Conservation (phyloP, 2,329 filamentous ascomycete genomes). For the Microdochium nivale region DNA sequence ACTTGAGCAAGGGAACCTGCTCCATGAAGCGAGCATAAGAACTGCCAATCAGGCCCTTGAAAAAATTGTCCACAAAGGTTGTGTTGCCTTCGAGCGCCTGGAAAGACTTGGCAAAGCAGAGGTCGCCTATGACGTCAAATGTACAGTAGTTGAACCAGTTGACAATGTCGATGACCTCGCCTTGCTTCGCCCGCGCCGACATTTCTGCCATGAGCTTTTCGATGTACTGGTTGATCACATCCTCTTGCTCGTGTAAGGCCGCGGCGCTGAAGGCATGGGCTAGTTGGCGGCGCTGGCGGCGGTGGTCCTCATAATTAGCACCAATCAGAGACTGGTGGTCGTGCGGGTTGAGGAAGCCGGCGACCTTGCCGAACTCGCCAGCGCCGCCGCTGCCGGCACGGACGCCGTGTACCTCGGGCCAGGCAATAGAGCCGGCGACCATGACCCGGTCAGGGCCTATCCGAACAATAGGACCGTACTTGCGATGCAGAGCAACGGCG, state of each 20-base stretch:
- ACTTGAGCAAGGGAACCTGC: background rate
- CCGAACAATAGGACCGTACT: too few species aligned
- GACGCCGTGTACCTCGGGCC: background rate
- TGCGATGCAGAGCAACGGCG: too few species aligned
- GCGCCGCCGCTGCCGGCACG: background rate
- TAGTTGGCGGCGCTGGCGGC: background rate
- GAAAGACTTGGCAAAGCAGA: constrained; percentile 36
- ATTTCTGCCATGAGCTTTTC: constrained; percentile 24
- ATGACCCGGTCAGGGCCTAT: too few species aligned
- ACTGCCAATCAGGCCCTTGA: constrained; percentile 12
- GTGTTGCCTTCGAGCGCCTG: constrained; percentile 23
- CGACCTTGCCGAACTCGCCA: background rate
- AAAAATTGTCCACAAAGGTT: constrained; percentile 23
- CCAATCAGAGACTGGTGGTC: constrained; percentile 8
- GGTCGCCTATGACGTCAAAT: constrained; percentile 35
- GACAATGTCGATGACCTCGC: constrained; percentile 19
- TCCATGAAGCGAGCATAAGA: constrained; percentile 7
- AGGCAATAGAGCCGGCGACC: too few species aligned
- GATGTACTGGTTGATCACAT: constrained; percentile 19
- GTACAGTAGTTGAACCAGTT: constrained; percentile 30
- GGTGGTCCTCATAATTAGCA: background rate
- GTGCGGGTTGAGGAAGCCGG: background rate
- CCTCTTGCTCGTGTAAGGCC: background rate
- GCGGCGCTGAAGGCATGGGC: background rate
- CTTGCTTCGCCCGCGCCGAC: constrained; percentile 8